These are phyloP conservation scores for Calamus simplicifolius DNA, from an alignment of 176 grass and related monocot species.

Conservation along the genomic window DNA sequence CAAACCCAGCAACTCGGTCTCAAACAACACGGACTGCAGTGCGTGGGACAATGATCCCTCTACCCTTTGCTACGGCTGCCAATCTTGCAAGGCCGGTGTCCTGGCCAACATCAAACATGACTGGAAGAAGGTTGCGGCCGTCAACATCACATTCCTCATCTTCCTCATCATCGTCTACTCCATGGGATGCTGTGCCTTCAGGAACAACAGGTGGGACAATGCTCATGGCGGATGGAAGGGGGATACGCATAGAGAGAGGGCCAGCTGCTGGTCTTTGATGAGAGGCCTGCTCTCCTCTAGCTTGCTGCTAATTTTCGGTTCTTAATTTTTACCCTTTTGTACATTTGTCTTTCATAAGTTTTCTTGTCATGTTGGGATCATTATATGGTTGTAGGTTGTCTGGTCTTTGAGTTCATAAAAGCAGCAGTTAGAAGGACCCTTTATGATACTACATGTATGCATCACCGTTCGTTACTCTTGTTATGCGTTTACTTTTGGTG, in stretches of 20 bases:
- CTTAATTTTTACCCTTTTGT: too few relatives aligned
- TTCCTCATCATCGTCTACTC: constrained; percentile 88
- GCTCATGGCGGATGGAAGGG: constrained; percentile 28
- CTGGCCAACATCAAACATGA: constrained; percentile 44
- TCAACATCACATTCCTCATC: constrained; percentile 58
- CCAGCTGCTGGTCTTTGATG: neutral
- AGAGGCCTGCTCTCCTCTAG: neutral
- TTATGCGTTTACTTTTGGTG: too few relatives aligned
- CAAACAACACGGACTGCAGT: constrained; percentile 37
- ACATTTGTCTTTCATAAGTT: too few relatives aligned
- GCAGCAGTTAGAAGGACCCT: too few relatives aligned
- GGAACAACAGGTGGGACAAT: constrained; percentile 71
- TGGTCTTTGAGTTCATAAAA: too few relatives aligned
- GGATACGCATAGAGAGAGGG: constrained; percentile 35
- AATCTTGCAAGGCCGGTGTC: constrained; percentile 77
- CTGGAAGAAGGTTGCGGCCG: constrained; percentile 58
- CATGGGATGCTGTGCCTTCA: constrained; percentile 72
- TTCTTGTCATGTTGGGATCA: too few relatives aligned
- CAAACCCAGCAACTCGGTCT: neutral
- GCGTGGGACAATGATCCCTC: constrained; percentile 32
- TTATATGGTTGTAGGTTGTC: too few relatives aligned
- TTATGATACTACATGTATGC: too few relatives aligned
- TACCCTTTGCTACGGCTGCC: constrained; percentile 51
- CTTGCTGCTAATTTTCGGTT: neutral
- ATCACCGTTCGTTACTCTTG: too few relatives aligned